Percentiles rank a stretch among this genome's conserved stretches.
These are phyloP conservation scores for Nowakowskiella sp. DNA, from an alignment of 192 early-diverging fungal species.

Conservation along the genomic window DNA sequence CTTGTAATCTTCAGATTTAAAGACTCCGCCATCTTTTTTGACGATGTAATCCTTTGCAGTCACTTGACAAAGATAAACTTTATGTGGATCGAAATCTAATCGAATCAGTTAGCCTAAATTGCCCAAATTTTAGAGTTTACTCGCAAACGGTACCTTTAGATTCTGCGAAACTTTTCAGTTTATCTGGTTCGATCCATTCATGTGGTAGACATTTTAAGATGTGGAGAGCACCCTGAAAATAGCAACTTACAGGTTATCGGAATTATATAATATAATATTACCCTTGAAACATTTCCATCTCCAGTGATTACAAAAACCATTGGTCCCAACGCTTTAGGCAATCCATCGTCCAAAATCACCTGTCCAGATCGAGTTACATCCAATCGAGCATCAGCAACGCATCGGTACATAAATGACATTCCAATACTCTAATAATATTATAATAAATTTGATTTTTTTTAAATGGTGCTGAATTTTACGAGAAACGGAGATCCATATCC, in stretches of 20 bases:
- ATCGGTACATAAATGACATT: constrained; percentile 36
- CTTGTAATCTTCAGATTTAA: constrained; percentile 60
- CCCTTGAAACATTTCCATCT: constrained; percentile 78
- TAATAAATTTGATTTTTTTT: too few relatives aligned
- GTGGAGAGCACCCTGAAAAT: constrained; percentile 66
- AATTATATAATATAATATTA: constrained; percentile 10
- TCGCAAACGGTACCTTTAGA: constrained; percentile 11
- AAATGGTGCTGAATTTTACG: constrained; percentile 27
- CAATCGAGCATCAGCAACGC: constrained; percentile 44
- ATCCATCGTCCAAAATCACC: constrained; percentile 76
- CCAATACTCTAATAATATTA: constrained; percentile 28
- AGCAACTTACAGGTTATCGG: not conserved
- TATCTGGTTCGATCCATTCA: constrained; percentile 67
- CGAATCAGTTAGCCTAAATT: not conserved
- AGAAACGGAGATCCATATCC: constrained; percentile 95
- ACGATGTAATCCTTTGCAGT: constrained; percentile 73
- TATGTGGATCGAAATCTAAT: constrained; percentile 55
- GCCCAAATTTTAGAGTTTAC: not conserved
- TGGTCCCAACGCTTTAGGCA: constrained; percentile 81
- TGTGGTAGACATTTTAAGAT: constrained; percentile 89
- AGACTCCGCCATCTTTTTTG: constrained; percentile 58
- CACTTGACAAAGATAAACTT: constrained; percentile 77
- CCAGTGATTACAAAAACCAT: constrained; percentile 89
- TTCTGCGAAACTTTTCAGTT: constrained; percentile 34
- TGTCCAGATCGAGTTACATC: constrained; percentile 61